phyloP scores from a whole-genome alignment of 2,329 filamentous ascomycete genomes.

The Ascomycota sp. region DNA sequence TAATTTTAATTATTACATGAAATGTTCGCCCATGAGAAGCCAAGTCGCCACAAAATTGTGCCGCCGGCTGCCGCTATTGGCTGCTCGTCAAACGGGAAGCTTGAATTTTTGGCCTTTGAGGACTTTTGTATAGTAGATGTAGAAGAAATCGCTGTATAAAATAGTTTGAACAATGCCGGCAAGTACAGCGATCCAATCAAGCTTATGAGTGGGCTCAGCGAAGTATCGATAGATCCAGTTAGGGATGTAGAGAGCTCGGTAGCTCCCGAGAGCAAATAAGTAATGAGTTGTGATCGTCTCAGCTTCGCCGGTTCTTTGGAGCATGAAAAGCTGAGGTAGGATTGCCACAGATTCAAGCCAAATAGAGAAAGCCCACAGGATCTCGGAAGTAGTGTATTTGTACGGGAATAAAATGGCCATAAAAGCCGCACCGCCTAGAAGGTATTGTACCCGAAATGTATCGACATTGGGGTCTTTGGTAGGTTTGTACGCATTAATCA shows the following conservation, averaged over 20 bases:
- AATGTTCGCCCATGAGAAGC: not conserved
- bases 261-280: slow-evolving; percentile 77
- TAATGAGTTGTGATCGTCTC: slow-evolving; percentile 99
- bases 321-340: slow-evolving; percentile 91
- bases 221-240: slow-evolving; percentile 95
- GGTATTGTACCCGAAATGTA: slow-evolving; percentile 91
- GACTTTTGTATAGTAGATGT: slow-evolving; percentile 96
- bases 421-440: slow-evolving; percentile 60
- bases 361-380: slow-evolving; percentile 93
- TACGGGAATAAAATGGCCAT: slow-evolving; percentile 72
- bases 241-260: slow-evolving; percentile 88
- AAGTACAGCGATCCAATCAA: slow-evolving; percentile 71
- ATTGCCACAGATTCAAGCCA: slow-evolving; percentile 97
- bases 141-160: slow-evolving; percentile 98
- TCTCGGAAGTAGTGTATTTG: slow-evolving; percentile 63
- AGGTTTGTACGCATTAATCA: slow-evolving; percentile 93
- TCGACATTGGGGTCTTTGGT: slow-evolving; percentile 94
- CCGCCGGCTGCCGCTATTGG: not conserved
- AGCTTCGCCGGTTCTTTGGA: slow-evolving; percentile 90
- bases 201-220: slow-evolving; percentile 46
- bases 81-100: slow-evolving; percentile 44
- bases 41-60: not conserved
- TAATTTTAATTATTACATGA: no score
- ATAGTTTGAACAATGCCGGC: slow-evolving; percentile 87
- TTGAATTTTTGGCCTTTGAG: slow-evolving; percentile 79